These are phyloP conservation scores for Grigorovia humatica DNA, from an alignment of 805 yeast genomes.

Conservation along the genomic window DNA sequence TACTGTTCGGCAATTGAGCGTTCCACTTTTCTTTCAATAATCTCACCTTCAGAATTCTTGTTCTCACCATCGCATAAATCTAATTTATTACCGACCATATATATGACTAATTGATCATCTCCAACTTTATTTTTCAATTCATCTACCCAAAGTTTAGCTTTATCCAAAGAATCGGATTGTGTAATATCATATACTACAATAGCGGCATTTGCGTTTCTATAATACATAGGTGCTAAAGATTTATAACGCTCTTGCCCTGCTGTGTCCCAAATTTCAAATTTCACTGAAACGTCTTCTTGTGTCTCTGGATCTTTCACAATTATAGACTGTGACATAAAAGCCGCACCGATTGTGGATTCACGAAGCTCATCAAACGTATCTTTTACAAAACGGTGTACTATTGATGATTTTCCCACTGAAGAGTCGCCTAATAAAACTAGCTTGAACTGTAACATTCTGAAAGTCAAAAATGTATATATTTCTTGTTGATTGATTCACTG, in stretches of 20 bases:
- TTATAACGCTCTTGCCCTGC: constrained; percentile 92
- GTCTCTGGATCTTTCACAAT: constrained; percentile 22
- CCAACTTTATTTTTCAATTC: constrained; percentile 81
- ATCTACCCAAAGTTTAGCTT: constrained; percentile 85
- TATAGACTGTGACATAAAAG: constrained; percentile 78
- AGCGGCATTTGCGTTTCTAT: constrained; percentile 73
- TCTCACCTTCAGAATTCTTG: constrained; percentile 12
- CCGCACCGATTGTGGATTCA: constrained; percentile 97
- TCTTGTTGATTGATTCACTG: neutral
- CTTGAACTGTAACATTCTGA: constrained; percentile 41
- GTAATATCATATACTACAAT: constrained; percentile 80
- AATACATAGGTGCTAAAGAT: constrained; percentile 75
- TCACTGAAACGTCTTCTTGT: constrained; percentile 27
- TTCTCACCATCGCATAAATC: constrained; percentile 53
- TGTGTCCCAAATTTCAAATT: constrained; percentile 82
- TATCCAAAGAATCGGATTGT: constrained; percentile 55
- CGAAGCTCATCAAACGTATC: constrained; percentile 66
- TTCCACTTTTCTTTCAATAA: constrained; percentile 31
- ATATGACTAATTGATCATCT: constrained; percentile 60
- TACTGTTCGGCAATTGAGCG: constrained; percentile 42
- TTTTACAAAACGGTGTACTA: constrained; percentile 70
- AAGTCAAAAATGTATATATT: neutral
- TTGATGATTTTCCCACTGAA: constrained; percentile 73
- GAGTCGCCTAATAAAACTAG: constrained; percentile 72
- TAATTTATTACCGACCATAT: constrained; percentile 77